Conservation (phyloP, 345 rosid species). For the Salix koriyanagi region DNA sequence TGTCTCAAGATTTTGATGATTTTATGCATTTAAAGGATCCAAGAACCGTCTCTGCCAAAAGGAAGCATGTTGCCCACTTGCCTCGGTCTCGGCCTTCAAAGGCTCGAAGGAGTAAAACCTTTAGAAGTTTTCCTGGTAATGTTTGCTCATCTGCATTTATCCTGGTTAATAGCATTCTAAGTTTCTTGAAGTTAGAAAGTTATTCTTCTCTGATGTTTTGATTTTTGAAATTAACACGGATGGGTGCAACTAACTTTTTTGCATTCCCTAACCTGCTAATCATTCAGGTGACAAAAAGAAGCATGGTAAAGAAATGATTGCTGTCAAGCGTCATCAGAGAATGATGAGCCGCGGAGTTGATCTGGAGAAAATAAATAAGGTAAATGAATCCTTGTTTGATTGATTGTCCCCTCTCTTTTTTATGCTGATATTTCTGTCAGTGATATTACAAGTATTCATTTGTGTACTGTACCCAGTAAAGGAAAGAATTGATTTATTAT, state of each 20-base stretch:
- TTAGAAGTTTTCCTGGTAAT: conserved; percentile 66
- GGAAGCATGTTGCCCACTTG: conserved; percentile 45
- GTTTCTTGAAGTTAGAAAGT: background rate
- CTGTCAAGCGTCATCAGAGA: conserved; percentile 70
- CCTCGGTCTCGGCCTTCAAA: conserved; percentile 67
- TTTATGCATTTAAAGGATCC: conserved; percentile 66
- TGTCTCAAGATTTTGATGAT: conserved; percentile 57
- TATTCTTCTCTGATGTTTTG: conserved; percentile 3
- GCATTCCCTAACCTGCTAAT: conserved; percentile 2
- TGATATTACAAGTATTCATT: background rate
- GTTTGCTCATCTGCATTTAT: conserved; percentile 6
- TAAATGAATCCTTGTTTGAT: conserved; percentile 15
- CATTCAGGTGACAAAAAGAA: conserved; percentile 75
- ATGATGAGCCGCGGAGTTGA: conserved; percentile 77
- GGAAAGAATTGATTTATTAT: background rate
- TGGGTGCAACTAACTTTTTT: background rate
- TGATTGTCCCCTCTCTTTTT: background rate
- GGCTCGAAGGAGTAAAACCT: conserved; percentile 54
- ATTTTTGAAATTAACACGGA: background rate
- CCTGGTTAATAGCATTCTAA: conserved; percentile 6
- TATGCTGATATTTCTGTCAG: background rate
- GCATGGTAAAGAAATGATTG: conserved; percentile 71
- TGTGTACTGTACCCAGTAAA: background rate
- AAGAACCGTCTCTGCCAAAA: conserved; percentile 59
- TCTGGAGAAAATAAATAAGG: conserved; percentile 63